Evolutionary conservation across 805 yeast species (phyloP), one percentile per base, ranked within the genome.

Genomic region (Metschnikowia anglica): DNA sequence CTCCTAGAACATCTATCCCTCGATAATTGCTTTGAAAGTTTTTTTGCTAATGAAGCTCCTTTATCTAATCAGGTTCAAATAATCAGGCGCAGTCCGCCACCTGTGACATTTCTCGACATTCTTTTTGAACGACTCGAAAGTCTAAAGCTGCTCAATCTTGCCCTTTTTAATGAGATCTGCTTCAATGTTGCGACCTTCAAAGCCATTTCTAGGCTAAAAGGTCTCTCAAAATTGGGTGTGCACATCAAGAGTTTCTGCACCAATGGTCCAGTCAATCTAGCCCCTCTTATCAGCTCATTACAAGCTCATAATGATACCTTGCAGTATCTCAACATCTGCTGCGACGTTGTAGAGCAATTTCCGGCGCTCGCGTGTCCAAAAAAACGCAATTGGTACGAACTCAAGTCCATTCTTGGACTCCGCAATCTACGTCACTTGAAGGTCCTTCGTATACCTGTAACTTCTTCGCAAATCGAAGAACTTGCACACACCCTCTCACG

Each of bases 81-180:
- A 12, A 24, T 32, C 11, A 32, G 55, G 23, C 44, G 53, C 5
- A 47, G 40, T 3, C 54, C 48, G 10, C 52, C 54, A 6, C 24
- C 44, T 1, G n/a, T 24, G 11, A 32, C 48, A 19, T 52, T 52
- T 24, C 39, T 50, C 20, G 50, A 46, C 13, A 23, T 32, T 11
- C 33, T 49, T n/a, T 44, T 38, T 3, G 32, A 36, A 3, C 26
- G 34, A 4, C 30, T 48, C n/a, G 17, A 17, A 5, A 11, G 24
- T 5, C 39, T 50, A 29, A 19, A 20, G 16, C 49, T 43, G 53
- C 43, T 52, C 20, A 37, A 39, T 23, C 23, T 49, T 36, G 41
- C 41, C 27, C 23, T 52, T n/a, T 15, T 39, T 18, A 49, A 49
- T 37, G 50, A 49, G 23, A 25, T 49, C 26, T 45, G 54, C 37